Evolutionary conservation across 1,284 basidiomycete species (phyloP), one percentile per base, ranked within the genome.

Genomic region (Cryptococcus sp.): DNA sequence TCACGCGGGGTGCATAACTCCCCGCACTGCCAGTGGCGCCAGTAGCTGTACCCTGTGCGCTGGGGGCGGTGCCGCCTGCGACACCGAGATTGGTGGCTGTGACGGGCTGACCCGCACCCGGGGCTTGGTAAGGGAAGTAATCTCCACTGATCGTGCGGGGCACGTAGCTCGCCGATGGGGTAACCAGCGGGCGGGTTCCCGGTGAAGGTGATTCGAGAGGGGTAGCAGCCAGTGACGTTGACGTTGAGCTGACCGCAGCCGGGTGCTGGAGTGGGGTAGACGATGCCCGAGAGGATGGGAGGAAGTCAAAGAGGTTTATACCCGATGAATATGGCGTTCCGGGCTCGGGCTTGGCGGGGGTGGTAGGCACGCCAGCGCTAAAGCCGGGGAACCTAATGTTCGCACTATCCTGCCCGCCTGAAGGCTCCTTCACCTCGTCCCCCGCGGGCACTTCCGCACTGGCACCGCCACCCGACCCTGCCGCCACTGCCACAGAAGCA

Each of bases 251-350:
- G 28, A 33, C 9, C 4, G 53, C 16, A 24, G 47, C n/a, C 12
- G 48, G 4, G 39, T 44, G n/a, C 33, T 53, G 39, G 5, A 50
- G 23, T 23, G 38, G 13, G n/a, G 45, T 38, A 20, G 52, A 20
- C 28, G 53, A 20, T n/a, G 7, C 28, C 0, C 59, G 53, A 18
- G 55, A 56, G 3, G 62, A 60, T n/a, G 71, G 71, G 1, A 73
- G 62, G 50, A 69, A 65, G 47, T 71, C 70, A 11, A 63, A 52
- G 8, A 71, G 53, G 43, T 71, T 71, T 24, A 71, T 52, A 8
- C 57, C 55, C 16, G 52, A 33, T 1, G 51, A 52, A 2, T 55
- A 39, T 2, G 53, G 33, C 35, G 58, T 52, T 16, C 53, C 55
- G 24, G 46, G 35, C 28, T 55, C 57, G 13, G 9, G 40, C 51